These are phyloP conservation scores for Spathaspora sp. DNA, from an alignment of 1,139 yeast genomes.

Conservation along the genomic window DNA sequence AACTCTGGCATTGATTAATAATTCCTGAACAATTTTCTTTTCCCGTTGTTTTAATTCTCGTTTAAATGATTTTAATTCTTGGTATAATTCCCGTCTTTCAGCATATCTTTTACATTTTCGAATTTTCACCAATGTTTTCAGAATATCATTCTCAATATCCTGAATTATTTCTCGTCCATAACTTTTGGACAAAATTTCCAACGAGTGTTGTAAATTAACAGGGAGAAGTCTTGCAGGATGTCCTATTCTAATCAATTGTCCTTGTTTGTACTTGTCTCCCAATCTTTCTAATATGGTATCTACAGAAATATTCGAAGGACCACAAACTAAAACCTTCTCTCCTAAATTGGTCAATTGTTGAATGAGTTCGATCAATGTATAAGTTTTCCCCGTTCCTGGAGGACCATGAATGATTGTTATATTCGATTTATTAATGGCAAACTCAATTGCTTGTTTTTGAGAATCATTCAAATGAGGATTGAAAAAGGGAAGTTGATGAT, in stretches of 20 bases:
- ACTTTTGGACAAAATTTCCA: conserved; percentile 66
- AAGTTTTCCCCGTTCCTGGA: conserved; percentile 63
- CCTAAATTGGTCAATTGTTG: conserved; percentile 65
- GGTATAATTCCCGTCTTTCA: conserved; percentile 68
- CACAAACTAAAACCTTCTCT: conserved; percentile 82
- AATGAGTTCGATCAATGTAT: conserved; percentile 81
- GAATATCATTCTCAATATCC: conserved; percentile 74
- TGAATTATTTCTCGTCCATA: conserved; percentile 53
- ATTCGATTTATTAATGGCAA: conserved; percentile 40
- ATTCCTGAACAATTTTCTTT: conserved; percentile 56
- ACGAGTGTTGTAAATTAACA: conserved; percentile 64
- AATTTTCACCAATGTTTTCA: conserved; percentile 53
- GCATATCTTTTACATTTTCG: conserved; percentile 64
- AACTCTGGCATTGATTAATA: conserved; percentile 63
- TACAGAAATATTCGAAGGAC: conserved; percentile 94
- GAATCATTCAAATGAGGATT: conserved; percentile 63
- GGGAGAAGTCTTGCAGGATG: conserved; percentile 86
- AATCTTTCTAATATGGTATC: conserved; percentile 87
- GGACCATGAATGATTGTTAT: conserved; percentile 51
- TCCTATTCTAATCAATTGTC: conserved; percentile 72
- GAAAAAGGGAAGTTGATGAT: conserved; percentile 29
- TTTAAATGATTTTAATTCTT: conserved; percentile 64
- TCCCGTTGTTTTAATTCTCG: conserved; percentile 72
- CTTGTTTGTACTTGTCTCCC: conserved; percentile 28
- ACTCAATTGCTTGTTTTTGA: conserved; percentile 50